Conservation (phyloP, 768 basidiomycete genomes). For the Boletus rubropictus region DNA sequence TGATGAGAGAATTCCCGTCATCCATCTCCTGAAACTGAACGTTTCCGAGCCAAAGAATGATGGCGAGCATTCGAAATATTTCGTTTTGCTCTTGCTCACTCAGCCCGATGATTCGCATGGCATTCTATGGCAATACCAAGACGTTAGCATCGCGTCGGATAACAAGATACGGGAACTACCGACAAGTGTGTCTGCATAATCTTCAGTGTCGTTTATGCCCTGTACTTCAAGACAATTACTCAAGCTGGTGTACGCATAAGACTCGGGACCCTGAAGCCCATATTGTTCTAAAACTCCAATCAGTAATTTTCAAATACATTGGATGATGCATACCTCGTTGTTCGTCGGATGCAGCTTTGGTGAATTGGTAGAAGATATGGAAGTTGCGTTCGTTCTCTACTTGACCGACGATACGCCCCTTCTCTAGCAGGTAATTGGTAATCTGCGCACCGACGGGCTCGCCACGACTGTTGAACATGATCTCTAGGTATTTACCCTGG, state of each 20-base stretch:
- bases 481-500: conserved; percentile 97
- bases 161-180: conserved; percentile 25
- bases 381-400: conserved; percentile 95
- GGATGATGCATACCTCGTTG: conserved; percentile 65
- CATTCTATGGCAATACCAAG: conserved; percentile 48
- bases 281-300: conserved; percentile 63
- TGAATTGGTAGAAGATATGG: conserved; percentile 99
- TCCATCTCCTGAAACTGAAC: conserved; percentile 85
- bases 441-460: conserved; percentile 97
- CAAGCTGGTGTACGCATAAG: conserved; percentile 88
- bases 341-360: conserved; percentile 85
- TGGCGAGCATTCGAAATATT: conserved; percentile 90
- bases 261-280: conserved; percentile 92
- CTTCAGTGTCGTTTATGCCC: conserved; percentile 83
- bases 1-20: conserved; percentile 78
- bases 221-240: conserved; percentile 90
- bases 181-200: conserved; percentile 86
- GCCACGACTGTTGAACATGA: conserved; percentile 93
- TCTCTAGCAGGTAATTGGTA: conserved; percentile 96
- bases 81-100: conserved; percentile 77
- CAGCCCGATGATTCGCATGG: conserved; percentile 93
- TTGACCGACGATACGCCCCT: conserved; percentile 94
- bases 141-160: not conserved
- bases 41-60: conserved; percentile 94
- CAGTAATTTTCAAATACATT: conserved; percentile 5